These are phyloP conservation scores for Sarocladium oryzae DNA, from an alignment of 2,329 filamentous ascomycete genomes.

Conservation along the genomic window DNA sequence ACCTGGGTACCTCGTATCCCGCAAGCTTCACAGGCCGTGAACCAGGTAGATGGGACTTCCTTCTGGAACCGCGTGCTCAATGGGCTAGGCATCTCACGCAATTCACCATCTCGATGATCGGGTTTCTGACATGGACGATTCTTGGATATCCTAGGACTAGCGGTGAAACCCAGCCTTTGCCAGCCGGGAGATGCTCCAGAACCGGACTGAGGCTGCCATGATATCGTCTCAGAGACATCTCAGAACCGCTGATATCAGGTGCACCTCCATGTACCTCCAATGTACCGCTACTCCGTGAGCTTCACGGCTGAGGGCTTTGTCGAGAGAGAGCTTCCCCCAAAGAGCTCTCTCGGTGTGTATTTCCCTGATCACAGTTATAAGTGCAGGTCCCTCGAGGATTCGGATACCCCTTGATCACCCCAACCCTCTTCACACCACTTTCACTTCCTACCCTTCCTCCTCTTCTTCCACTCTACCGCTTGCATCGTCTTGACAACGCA, in stretches of 20 bases:
- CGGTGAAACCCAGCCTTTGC: neutral
- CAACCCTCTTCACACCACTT: slow-evolving; percentile 3
- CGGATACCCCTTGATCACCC: neutral
- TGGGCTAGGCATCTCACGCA: neutral
- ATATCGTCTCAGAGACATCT: too few species aligned
- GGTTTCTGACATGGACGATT: neutral
- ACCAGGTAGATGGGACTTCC: slow-evolving; percentile 1
- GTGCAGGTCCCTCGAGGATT: neutral
- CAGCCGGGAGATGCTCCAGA: neutral
- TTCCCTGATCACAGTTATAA: neutral
- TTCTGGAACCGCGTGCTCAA: too few species aligned
- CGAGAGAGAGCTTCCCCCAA: too few species aligned
- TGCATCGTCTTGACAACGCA: too few species aligned
- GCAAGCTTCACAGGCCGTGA: too few species aligned
- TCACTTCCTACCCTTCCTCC: neutral
- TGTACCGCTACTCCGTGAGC: too few species aligned
- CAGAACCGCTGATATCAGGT: too few species aligned
- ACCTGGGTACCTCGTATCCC: neutral
- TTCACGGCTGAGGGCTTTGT: too few species aligned
- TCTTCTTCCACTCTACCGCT: neutral
- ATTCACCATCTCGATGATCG: slow-evolving; percentile 1
- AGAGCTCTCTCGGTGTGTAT: too few species aligned
- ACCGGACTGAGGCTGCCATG: neutral
- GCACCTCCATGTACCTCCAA: too few species aligned
- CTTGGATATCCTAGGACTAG: neutral